Evolutionary conservation across 768 basidiomycete genomes (phyloP).

Genomic region (Suillus discolor): DNA sequence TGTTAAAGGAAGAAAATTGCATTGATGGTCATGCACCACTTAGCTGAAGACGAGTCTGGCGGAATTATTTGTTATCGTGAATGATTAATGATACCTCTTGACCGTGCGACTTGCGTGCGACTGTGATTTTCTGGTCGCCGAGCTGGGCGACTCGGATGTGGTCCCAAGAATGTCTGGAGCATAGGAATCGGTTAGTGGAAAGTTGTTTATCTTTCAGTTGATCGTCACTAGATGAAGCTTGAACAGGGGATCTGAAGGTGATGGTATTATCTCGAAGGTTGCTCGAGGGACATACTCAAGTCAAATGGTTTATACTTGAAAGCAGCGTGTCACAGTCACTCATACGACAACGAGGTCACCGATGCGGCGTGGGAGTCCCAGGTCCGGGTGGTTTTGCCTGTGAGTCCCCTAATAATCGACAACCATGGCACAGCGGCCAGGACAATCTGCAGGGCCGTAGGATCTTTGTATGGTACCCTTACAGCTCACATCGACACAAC

Average conservation of each 20-base stretch:
- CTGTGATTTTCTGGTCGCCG: conserved; percentile 22
- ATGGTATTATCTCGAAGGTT: conserved; percentile 30
- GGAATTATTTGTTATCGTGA: not conserved
- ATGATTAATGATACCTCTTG: not conserved
- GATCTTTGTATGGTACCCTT: too few species aligned
- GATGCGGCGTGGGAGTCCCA: too few species aligned
- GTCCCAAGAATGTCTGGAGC: not conserved
- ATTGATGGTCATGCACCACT: not conserved
- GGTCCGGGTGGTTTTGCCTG: too few species aligned
- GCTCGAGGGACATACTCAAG: too few species aligned
- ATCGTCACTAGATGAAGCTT: conserved; percentile 19
- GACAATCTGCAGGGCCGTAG: too few species aligned
- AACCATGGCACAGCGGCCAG: too few species aligned
- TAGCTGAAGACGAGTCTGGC: not conserved
- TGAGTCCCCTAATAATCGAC: too few species aligned
- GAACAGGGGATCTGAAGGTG: conserved; percentile 27
- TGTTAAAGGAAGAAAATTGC: not conserved
- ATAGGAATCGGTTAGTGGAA: not conserved
- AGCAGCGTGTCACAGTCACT: too few species aligned
- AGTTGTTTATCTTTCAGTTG: conserved; percentile 10
- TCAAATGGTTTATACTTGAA: too few species aligned
- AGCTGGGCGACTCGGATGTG: conserved; percentile 16
- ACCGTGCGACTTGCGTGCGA: too few species aligned
- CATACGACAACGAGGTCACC: too few species aligned
- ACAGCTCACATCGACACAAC: too few species aligned